Evolutionary conservation across 225 moss, liverwort and hornwort genomes (phyloP).

Genomic region (Takakia lepidozioides): DNA sequence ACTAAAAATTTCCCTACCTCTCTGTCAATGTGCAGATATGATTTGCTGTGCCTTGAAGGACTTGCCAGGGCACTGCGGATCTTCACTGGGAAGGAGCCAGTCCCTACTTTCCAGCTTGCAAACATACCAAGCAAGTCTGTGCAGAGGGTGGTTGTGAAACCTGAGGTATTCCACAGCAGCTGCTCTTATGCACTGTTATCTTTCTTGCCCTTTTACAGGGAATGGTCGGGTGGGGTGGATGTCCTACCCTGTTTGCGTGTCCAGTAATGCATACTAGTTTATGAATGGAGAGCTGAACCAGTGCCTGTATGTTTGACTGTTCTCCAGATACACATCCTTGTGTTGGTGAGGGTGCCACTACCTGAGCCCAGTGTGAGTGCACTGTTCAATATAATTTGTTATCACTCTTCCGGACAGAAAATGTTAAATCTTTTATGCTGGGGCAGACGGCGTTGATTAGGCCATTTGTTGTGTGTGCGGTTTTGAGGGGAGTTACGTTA

Average conservation of each 20-base stretch:
- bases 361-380: too few species aligned
- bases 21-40: slow-evolving; percentile 48
- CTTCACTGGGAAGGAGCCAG: slow-evolving; percentile 65
- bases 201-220: too few species aligned
- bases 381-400: not conserved
- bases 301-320: not conserved
- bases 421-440: not conserved
- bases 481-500: slow-evolving; percentile 80
- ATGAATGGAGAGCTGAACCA: not conserved
- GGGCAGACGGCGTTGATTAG: slow-evolving; percentile 70
- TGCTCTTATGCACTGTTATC: too few species aligned
- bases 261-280: too few species aligned
- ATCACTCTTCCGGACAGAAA: not conserved
- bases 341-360: not conserved
- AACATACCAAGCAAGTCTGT: slow-evolving; percentile 27
- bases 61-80: slow-evolving; percentile 77
- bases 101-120: slow-evolving; percentile 57
- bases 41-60: slow-evolving; percentile 89
- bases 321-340: not conserved
- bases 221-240: too few species aligned
- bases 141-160: slow-evolving; percentile 73
- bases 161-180: slow-evolving; percentile 40
- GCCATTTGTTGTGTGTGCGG: slow-evolving; percentile 71
- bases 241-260: too few species aligned
- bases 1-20: too few species aligned